Percentiles rank a stretch among this genome's conserved stretches.
Conservation (phyloP, 1,139 yeast species). For the Debaryomyces nepalensis region DNA sequence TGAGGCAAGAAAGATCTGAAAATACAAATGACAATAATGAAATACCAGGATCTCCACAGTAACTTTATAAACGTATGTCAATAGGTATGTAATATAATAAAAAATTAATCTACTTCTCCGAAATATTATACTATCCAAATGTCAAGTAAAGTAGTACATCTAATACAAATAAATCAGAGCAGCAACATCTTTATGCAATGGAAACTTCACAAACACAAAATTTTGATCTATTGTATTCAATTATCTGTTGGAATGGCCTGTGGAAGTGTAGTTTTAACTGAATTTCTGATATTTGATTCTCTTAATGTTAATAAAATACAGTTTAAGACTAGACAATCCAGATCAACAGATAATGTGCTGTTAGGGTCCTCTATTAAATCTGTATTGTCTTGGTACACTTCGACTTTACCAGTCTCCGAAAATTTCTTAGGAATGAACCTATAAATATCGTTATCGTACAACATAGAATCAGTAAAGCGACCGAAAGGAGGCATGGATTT, state of each 20-base stretch:
- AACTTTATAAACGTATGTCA: not conserved
- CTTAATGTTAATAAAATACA: constrained; percentile 39
- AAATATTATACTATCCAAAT: too few relatives aligned
- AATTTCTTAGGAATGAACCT: constrained; percentile 37
- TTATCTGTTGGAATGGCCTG: not conserved
- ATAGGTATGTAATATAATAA: not conserved
- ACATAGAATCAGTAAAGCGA: constrained; percentile 34
- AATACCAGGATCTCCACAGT: constrained; percentile 1
- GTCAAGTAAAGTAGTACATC: too few relatives aligned
- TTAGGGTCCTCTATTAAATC: constrained; percentile 18
- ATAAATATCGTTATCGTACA: constrained; percentile 24
- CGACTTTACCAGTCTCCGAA: constrained; percentile 40
- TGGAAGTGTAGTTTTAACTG: constrained; percentile 17
- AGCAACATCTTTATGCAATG: too few relatives aligned
- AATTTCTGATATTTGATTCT: constrained; percentile 35
- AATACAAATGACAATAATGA: constrained; percentile 15
- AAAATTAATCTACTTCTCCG: too few relatives aligned
- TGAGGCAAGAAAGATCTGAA: constrained; percentile 24
- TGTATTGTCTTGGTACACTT: constrained; percentile 38
- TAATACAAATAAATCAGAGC: too few relatives aligned
- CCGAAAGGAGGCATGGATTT: constrained; percentile 46
- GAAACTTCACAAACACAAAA: not conserved
- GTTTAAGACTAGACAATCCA: constrained; percentile 37
- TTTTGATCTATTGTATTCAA: too few relatives aligned
- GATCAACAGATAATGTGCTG: constrained; percentile 39